A percentile compares a stretch with the other conserved stretches of the same genome.
Evolutionary conservation across 2,329 filamentous ascomycete species (phyloP).

Genomic region (Calonectria crousiana): DNA sequence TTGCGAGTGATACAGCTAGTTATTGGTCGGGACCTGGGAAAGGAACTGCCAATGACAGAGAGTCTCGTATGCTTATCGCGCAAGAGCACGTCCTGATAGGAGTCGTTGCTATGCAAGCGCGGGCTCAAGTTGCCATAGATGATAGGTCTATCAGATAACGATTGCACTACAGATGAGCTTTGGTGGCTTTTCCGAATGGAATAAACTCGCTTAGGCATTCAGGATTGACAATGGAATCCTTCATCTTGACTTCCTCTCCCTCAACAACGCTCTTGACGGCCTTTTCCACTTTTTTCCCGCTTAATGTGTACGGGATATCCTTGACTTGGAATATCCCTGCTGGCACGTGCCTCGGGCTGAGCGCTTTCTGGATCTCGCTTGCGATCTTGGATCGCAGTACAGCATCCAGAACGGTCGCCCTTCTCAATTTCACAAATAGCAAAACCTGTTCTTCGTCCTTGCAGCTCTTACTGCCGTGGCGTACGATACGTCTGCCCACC

Average conservation of each 20-base stretch:
- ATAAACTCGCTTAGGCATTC: background rate
- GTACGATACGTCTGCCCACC: background rate
- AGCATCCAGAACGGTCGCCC: background rate
- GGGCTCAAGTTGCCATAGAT: background rate
- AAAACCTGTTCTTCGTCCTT: background rate
- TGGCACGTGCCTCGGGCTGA: background rate
- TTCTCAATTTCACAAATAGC: background rate
- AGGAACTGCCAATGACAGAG: background rate
- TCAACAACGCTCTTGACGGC: background rate
- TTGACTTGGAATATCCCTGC: background rate
- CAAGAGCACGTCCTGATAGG: background rate
- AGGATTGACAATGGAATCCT: background rate
- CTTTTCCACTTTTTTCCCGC: background rate
- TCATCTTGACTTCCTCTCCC: background rate
- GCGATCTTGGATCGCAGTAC: background rate
- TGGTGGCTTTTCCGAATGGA: background rate
- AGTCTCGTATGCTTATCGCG: background rate
- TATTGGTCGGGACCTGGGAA: background rate
- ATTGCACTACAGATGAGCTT: background rate
- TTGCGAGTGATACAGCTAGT: background rate
- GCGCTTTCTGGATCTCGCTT: background rate
- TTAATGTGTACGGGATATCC: background rate
- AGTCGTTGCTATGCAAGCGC: background rate
- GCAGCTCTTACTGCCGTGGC: too few relatives aligned
- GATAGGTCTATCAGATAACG: too few relatives aligned